Percentiles rank a stretch among this genome's conserved stretches.
phyloP scores from a whole-genome alignment of 192 early-diverging fungal species.

The Backusella westeae region DNA sequence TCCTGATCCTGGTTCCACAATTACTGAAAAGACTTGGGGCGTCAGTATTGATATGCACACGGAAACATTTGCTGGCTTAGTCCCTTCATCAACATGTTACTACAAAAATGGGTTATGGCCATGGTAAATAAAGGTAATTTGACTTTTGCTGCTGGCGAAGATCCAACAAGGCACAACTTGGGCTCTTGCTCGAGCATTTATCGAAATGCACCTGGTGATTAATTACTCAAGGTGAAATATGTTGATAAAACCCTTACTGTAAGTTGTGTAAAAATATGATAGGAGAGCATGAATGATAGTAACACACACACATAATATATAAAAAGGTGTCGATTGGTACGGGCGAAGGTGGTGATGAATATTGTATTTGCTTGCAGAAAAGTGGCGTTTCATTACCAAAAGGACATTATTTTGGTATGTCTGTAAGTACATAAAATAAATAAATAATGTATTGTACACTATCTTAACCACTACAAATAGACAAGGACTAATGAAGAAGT shows the following conservation, averaged over 20 bases:
- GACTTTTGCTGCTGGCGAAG: constrained; percentile 32
- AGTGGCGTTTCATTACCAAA: constrained; percentile 57
- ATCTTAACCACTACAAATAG: too few relatives aligned
- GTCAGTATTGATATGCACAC: too few relatives aligned
- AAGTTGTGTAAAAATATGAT: background rate
- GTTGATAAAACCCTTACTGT: constrained; percentile 51
- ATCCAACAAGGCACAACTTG: constrained; percentile 41
- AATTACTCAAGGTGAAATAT: constrained; percentile 61
- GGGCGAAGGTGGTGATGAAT: constrained; percentile 46
- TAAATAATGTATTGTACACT: background rate
- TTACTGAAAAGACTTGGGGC: too few relatives aligned
- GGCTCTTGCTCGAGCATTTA: constrained; percentile 65
- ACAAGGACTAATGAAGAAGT: too few relatives aligned
- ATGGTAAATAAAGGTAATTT: constrained; percentile 63
- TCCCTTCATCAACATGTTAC: too few relatives aligned
- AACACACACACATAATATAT: constrained; percentile 25
- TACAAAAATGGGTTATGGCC: constrained; percentile 39
- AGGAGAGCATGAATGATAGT: background rate
- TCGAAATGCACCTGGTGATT: constrained; percentile 57
- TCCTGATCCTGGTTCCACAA: too few relatives aligned
- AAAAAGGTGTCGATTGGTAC: constrained; percentile 47
- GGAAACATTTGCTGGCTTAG: too few relatives aligned
- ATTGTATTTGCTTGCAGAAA: constrained; percentile 55
- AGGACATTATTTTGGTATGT: constrained; percentile 74
- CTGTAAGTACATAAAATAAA: constrained; percentile 38